These are phyloP conservation scores for Fraxinus americana DNA, from an alignment of 257 asterid species.

Conservation along the genomic window DNA sequence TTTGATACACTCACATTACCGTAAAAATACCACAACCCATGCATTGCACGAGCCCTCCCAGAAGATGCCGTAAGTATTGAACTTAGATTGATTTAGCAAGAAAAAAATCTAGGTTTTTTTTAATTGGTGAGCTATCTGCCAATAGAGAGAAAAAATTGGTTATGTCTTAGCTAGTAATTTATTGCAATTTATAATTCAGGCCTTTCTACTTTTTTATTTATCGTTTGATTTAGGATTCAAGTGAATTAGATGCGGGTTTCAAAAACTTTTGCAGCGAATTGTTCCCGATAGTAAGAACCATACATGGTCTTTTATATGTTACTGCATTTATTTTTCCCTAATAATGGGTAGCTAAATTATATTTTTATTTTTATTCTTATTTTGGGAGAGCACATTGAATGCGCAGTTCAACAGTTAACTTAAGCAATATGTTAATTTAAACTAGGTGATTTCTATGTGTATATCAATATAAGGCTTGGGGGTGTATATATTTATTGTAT, in stretches of 20 bases:
- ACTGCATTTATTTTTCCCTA: not conserved
- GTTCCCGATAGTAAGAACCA: conserved; percentile 45
- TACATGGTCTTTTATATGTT: not conserved
- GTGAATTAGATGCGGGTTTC: conserved; percentile 51
- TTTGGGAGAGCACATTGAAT: conserved; percentile 1
- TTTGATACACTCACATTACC: too few relatives aligned
- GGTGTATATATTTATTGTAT: conserved; percentile 3
- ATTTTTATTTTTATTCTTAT: not conserved
- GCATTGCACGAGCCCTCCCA: conserved; percentile 1
- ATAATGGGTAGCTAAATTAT: not conserved
- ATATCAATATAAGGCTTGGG: not conserved
- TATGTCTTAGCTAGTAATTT: not conserved
- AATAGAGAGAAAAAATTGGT: not conserved
- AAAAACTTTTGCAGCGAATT: conserved; percentile 64
- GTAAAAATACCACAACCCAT: too few relatives aligned
- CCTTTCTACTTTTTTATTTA: not conserved
- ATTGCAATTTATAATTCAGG: not conserved
- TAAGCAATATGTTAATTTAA: not conserved
- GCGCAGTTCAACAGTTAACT: not conserved
- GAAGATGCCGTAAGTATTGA: conserved; percentile 42
- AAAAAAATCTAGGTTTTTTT: not conserved
- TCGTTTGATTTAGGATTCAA: conserved; percentile 41
- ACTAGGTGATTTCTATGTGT: not conserved
- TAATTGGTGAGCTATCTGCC: not conserved
- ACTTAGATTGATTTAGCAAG: conserved; percentile 8